Evolutionary conservation across 371 early-diverging fungal species (phyloP).

Genomic region (Mortierella polycephala): DNA sequence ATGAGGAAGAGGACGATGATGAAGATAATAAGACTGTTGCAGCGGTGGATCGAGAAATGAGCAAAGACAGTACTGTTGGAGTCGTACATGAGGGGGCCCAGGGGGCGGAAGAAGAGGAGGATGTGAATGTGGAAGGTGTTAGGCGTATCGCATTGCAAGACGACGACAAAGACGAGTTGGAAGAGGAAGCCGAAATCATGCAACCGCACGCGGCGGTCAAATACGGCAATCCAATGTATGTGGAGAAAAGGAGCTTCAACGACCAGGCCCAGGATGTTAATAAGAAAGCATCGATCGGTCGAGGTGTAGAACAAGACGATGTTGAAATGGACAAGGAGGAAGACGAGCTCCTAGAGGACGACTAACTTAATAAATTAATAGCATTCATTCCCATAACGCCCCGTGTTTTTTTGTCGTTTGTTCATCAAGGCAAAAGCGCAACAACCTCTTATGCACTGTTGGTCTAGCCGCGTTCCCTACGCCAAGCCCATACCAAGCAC

Average conservation of each 20-base stretch:
- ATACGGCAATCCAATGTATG: too few species aligned
- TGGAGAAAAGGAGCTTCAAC: too few species aligned
- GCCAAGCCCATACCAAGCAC: too few species aligned
- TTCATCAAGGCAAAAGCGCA: background rate
- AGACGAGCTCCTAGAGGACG: slow-evolving; percentile 12
- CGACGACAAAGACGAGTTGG: slow-evolving; percentile 10
- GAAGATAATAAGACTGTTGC: background rate
- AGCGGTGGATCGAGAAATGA: background rate
- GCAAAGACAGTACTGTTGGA: background rate
- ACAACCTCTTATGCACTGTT: background rate
- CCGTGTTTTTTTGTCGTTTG: background rate
- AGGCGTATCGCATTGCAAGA: slow-evolving; percentile 38
- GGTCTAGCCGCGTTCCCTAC: too few species aligned
- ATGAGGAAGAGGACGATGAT: slow-evolving; percentile 1
- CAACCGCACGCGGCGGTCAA: too few species aligned
- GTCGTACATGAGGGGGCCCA: background rate
- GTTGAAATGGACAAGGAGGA: slow-evolving; percentile 9
- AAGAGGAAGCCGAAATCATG: background rate
- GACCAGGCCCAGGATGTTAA: too few species aligned
- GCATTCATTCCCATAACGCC: background rate
- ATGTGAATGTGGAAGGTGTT: slow-evolving; percentile 63
- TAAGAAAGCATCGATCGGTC: too few species aligned
- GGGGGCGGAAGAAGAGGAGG: slow-evolving; percentile 26
- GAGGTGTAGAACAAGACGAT: slow-evolving; percentile 1
- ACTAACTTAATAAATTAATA: background rate